Evolutionary conservation across 2,329 filamentous ascomycete genomes (phyloP).

Genomic region (Colletotrichum cereale): DNA sequence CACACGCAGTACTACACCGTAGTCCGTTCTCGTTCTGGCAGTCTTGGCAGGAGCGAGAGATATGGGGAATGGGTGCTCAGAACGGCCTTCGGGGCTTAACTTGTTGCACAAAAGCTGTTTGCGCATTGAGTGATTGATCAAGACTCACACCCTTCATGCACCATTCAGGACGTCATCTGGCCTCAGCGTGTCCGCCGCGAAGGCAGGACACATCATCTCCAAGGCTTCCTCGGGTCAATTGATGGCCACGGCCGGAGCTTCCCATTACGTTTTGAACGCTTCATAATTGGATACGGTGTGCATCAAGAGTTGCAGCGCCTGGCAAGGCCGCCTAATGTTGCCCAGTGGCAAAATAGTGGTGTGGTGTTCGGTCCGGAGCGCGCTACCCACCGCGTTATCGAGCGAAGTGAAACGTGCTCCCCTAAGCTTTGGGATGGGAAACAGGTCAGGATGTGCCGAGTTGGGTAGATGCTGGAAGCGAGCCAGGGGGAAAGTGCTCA

Average conservation of each 20-base stretch:
- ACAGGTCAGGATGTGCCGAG: constrained; percentile 19
- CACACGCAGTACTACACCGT: too few relatives aligned
- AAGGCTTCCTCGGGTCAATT: constrained; percentile 10
- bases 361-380: constrained; percentile 24
- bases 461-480: constrained; percentile 34
- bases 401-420: constrained; percentile 29
- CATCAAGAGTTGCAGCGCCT: constrained; percentile 18
- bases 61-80: constrained; percentile 15
- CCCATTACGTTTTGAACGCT: constrained; percentile 22
- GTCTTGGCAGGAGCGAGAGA: constrained; percentile 23
- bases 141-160: constrained; percentile 7
- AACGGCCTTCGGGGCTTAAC: constrained; percentile 7
- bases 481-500: constrained; percentile 23
- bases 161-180: not conserved
- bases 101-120: constrained; percentile 6
- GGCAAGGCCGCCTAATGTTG: constrained; percentile 22
- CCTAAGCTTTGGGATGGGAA: constrained; percentile 27
- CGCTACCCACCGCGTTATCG: constrained; percentile 24
- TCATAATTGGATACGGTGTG: constrained; percentile 1
- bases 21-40: constrained; percentile 15
- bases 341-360: constrained; percentile 30
- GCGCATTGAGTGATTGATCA: constrained; percentile 28
- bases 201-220: constrained; percentile 7
- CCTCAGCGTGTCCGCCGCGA: not conserved
- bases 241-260: constrained; percentile 6